Conservation (phyloP, 2,329 filamentous ascomycete genomes). For the Exophiala mesophila region DNA sequence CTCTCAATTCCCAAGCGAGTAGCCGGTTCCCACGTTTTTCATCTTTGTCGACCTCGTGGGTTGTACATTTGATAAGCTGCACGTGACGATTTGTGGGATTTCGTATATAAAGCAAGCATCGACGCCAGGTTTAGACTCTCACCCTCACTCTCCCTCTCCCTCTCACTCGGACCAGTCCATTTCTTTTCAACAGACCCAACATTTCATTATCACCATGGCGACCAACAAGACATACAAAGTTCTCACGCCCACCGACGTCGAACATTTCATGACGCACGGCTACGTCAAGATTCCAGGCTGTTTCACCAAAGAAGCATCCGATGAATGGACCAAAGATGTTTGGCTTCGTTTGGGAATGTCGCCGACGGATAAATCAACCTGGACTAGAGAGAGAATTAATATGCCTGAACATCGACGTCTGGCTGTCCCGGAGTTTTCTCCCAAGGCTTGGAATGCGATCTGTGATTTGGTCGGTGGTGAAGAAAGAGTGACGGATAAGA, state of each 20-base stretch:
- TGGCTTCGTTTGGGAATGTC: conserved; percentile 65
- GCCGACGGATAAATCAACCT: conserved; percentile 59
- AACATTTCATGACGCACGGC: conserved; percentile 53
- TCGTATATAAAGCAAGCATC: too few relatives aligned
- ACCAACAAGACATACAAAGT: background rate
- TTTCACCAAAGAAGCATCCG: conserved; percentile 47
- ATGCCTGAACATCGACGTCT: conserved; percentile 60
- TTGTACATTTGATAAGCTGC: too few relatives aligned
- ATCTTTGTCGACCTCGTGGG: background rate
- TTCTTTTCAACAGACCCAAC: background rate
- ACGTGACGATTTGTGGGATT: too few relatives aligned
- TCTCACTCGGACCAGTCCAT: too few relatives aligned
- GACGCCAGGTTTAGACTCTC: too few relatives aligned
- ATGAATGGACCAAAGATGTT: conserved; percentile 45
- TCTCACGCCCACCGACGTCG: conserved; percentile 44
- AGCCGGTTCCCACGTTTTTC: background rate
- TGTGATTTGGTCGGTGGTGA: conserved; percentile 63
- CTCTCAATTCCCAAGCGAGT: background rate
- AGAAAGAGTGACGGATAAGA: conserved; percentile 43
- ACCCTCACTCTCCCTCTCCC: too few relatives aligned
- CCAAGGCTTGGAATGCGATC: conserved; percentile 62
- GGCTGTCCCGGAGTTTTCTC: conserved; percentile 53
- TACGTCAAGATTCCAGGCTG: conserved; percentile 52
- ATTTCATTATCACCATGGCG: background rate
- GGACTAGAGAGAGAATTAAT: conserved; percentile 57